These are phyloP conservation scores for Ophiocordyceps sinensis DNA, from an alignment of 2,329 filamentous ascomycete species.

Conservation along the genomic window DNA sequence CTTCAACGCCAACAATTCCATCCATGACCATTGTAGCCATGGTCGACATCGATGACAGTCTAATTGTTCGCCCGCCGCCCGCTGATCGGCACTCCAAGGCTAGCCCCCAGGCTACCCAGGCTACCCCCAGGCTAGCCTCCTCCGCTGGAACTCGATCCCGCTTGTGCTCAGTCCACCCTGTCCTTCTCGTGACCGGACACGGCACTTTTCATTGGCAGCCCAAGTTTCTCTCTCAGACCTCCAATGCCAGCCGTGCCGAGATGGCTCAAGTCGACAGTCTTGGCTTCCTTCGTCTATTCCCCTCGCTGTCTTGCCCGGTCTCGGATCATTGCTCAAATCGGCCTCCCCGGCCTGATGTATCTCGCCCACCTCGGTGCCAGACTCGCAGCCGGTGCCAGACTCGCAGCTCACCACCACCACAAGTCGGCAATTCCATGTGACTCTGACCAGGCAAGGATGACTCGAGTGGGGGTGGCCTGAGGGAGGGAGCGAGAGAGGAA, in stretches of 20 bases:
- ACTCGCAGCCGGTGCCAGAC: too few species aligned
- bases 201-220: not conserved
- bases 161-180: not conserved
- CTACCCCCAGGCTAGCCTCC: too few species aligned
- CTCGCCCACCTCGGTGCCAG: constrained; percentile 5
- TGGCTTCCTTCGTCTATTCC: constrained; percentile 6
- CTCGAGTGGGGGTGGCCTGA: not conserved
- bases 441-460: not conserved
- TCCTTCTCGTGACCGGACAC: not conserved
- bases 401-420: too few species aligned
- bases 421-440: too few species aligned
- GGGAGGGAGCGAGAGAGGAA: not conserved
- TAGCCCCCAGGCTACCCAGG: too few species aligned
- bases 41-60: not conserved
- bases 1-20: not conserved
- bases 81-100: too few species aligned
- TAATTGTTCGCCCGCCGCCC: not conserved
- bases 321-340: constrained; percentile 9
- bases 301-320: constrained; percentile 9
- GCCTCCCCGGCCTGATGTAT: constrained; percentile 3
- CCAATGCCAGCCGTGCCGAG: not conserved
- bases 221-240: not conserved
- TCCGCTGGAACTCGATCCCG: not conserved
- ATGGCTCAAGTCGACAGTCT: not conserved
- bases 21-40: not conserved